Evolutionary conservation across 352 stramenopile genomes (phyloP).

Genomic region (Phytophthora boehmeriae): DNA sequence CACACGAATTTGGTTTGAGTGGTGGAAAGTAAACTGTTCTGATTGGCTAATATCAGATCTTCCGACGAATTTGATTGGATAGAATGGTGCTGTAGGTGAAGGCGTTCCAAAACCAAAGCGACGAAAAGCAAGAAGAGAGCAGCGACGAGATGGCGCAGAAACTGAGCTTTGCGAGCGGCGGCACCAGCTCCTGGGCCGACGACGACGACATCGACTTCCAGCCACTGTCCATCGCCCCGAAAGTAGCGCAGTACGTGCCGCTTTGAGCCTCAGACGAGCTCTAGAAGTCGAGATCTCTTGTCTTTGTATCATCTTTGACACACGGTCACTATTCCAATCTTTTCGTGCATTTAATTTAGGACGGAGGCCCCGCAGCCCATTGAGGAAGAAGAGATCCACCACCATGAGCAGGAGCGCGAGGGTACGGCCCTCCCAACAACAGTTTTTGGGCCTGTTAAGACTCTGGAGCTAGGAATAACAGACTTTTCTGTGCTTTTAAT

Average conservation of each 20-base stretch:
- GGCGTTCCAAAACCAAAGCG: slow-evolving; percentile 22
- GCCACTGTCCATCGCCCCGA: slow-evolving; percentile 45
- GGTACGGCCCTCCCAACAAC: slow-evolving; percentile 17
- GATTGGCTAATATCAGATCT: too few species aligned
- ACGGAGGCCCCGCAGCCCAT: slow-evolving; percentile 40
- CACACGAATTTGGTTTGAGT: too few species aligned
- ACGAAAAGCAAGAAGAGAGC: slow-evolving; percentile 22
- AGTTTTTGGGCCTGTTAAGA: too few species aligned
- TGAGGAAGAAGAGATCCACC: slow-evolving; percentile 45
- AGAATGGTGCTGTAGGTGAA: too few species aligned
- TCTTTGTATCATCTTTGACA: slow-evolving; percentile 9
- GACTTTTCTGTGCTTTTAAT: background rate
- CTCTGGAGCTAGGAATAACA: background rate
- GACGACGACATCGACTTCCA: slow-evolving; percentile 73
- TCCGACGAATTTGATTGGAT: too few species aligned
- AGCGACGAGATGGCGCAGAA: slow-evolving; percentile 62
- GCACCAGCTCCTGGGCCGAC: slow-evolving; percentile 78
- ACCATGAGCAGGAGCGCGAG: slow-evolving; percentile 34
- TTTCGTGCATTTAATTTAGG: slow-evolving; percentile 14
- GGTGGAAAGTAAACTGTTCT: slow-evolving; percentile 1
- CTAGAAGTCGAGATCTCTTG: background rate
- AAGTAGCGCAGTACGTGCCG: slow-evolving; percentile 51
- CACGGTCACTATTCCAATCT: slow-evolving; percentile 13
- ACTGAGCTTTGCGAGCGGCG: slow-evolving; percentile 49
- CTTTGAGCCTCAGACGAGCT: background rate